Conservation (phyloP, 306 rosid species). For the Corylus americana region DNA sequence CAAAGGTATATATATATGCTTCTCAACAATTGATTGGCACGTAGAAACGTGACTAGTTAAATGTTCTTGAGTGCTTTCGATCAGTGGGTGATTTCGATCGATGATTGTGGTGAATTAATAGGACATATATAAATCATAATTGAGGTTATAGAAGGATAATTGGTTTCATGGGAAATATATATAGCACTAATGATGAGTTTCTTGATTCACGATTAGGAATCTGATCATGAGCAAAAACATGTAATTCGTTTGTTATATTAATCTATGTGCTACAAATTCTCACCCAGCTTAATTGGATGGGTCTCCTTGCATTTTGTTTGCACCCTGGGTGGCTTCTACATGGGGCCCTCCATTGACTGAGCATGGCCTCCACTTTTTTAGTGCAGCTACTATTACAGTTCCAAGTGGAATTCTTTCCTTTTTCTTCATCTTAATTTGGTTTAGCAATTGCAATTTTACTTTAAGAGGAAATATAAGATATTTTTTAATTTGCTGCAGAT, state of each 20-base stretch:
- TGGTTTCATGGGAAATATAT: slow-evolving; percentile 33
- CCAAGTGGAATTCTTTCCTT: slow-evolving; percentile 18
- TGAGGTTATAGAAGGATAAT: slow-evolving; percentile 15
- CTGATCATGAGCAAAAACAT: slow-evolving; percentile 13
- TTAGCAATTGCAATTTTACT: not conserved
- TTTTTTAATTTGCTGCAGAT: too few species aligned
- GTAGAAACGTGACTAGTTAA: too few species aligned
- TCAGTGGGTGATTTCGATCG: too few species aligned
- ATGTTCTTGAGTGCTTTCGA: too few species aligned
- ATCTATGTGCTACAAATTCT: slow-evolving; percentile 33
- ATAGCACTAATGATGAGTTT: slow-evolving; percentile 19
- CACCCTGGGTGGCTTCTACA: slow-evolving; percentile 58
- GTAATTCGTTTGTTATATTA: slow-evolving; percentile 24
- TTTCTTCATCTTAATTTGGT: slow-evolving; percentile 7
- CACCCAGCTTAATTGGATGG: slow-evolving; percentile 29
- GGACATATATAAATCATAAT: too few species aligned
- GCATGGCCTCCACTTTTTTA: slow-evolving; percentile 46
- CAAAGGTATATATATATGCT: slow-evolving; percentile 15
- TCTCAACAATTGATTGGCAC: slow-evolving; percentile 17
- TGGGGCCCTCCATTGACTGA: slow-evolving; percentile 73
- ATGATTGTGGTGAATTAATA: too few species aligned
- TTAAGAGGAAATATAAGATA: not conserved
- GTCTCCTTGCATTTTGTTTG: slow-evolving; percentile 57
- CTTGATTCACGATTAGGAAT: slow-evolving; percentile 22
- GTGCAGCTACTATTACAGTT: slow-evolving; percentile 52